Conservation (phyloP, 2,329 filamentous ascomycete genomes). For the Xylariaceae sp. region DNA sequence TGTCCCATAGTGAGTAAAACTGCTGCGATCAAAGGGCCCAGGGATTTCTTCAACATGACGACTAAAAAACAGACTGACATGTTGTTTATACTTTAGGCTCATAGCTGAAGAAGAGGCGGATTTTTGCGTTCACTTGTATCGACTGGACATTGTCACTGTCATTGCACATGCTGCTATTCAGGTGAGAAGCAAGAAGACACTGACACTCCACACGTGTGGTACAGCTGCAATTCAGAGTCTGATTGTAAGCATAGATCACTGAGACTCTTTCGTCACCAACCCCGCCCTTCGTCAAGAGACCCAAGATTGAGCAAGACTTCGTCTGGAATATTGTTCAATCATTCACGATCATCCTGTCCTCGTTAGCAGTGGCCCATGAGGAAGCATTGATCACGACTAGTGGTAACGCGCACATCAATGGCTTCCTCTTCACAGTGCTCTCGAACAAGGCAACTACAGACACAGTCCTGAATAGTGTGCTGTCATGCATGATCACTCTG, state of each 20-base stretch:
- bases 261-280: conserved; percentile 39
- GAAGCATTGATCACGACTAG: conserved; percentile 56
- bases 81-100: conserved; percentile 29
- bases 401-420: conserved; percentile 44
- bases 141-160: conserved; percentile 58
- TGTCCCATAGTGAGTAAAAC: too few relatives aligned
- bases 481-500: conserved; percentile 54
- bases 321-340: conserved; percentile 53
- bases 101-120: conserved; percentile 62
- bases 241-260: conserved; percentile 33
- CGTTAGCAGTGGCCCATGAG: conserved; percentile 55
- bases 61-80: too few relatives aligned
- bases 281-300: conserved; percentile 43
- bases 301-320: conserved; percentile 51
- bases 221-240: conserved; percentile 8
- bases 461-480: conserved; percentile 43
- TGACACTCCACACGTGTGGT: background rate
- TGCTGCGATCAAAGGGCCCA: too few relatives aligned
- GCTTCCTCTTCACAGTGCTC: conserved; percentile 53
- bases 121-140: conserved; percentile 62
- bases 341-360: conserved; percentile 49
- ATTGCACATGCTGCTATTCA: conserved; percentile 53
- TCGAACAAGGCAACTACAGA: conserved; percentile 37
- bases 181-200: conserved; percentile 35
- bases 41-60: too few relatives aligned